These are phyloP conservation scores for Aureococcus anophagefferens DNA, from an alignment of 108 stramenopile genomes.

Conservation along the genomic window DNA sequence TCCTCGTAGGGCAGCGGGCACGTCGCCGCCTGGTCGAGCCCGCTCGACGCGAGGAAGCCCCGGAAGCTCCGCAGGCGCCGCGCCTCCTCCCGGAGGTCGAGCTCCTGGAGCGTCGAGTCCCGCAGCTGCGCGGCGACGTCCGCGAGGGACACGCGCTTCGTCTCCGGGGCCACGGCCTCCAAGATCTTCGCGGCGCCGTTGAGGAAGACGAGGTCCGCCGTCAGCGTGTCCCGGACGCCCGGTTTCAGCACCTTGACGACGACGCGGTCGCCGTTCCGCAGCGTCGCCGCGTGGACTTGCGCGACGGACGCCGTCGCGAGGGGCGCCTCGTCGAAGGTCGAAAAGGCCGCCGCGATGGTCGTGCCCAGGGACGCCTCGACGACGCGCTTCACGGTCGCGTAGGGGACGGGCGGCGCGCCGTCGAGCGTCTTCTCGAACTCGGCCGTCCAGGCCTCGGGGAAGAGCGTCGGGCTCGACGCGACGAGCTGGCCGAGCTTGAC, in stretches of 20 bases:
- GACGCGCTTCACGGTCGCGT: background rate
- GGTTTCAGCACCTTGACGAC: background rate
- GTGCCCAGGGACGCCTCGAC: background rate
- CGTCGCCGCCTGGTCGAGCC: background rate
- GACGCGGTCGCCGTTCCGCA: background rate
- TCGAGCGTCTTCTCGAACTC: background rate
- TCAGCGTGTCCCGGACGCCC: background rate
- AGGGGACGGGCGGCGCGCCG: background rate
- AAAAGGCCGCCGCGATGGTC: background rate
- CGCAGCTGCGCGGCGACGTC: conserved; percentile 5
- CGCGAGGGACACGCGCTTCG: background rate
- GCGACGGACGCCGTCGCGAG: conserved; percentile 1
- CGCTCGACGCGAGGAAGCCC: conserved; percentile 11
- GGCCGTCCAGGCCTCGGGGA: background rate
- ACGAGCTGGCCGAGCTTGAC: conserved; percentile 1
- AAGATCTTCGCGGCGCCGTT: background rate
- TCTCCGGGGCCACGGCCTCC: background rate
- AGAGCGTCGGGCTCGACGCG: background rate
- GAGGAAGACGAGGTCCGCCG: background rate
- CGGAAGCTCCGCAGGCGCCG: conserved; percentile 20
- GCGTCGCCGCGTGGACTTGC: background rate
- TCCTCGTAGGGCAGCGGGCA: background rate
- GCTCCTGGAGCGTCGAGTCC: conserved; percentile 32
- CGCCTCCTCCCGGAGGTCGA: conserved; percentile 31
- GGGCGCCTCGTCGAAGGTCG: background rate